These are phyloP conservation scores for Podospora pseudoanserina DNA, from an alignment of 495 filamentous ascomycete genomes.

Conservation along the genomic window DNA sequence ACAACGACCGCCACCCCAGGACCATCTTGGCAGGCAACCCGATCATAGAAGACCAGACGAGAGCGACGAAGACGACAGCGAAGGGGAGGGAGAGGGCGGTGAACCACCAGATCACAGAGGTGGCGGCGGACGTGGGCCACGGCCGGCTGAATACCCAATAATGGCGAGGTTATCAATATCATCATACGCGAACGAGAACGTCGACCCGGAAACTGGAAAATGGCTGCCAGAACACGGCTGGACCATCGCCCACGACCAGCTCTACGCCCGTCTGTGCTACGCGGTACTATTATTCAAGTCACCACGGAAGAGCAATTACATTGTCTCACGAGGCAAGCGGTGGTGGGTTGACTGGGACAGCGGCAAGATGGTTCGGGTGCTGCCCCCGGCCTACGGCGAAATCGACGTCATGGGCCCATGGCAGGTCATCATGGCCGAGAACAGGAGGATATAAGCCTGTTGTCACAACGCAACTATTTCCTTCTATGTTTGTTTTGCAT, in stretches of 20 bases:
- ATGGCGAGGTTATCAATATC: conserved; percentile 31
- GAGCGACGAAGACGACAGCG: conserved; percentile 17
- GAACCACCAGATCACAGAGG: conserved; percentile 14
- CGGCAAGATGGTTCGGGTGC: conserved; percentile 39
- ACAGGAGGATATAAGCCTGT: conserved; percentile 28
- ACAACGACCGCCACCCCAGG: conserved; percentile 27
- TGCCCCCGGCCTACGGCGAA: conserved; percentile 41
- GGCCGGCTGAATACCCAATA: conserved; percentile 23
- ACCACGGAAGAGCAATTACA: conserved; percentile 45
- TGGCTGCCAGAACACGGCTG: conserved; percentile 47
- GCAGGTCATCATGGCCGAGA: conserved; percentile 36
- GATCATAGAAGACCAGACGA: conserved; percentile 20
- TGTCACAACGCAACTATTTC: not conserved
- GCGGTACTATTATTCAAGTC: conserved; percentile 43
- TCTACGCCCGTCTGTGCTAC: conserved; percentile 54
- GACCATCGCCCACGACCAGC: conserved; percentile 48
- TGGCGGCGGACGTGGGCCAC: conserved; percentile 9
- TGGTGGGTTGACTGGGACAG: conserved; percentile 50
- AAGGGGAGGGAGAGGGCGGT: conserved; percentile 16
- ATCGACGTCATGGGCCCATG: conserved; percentile 36
- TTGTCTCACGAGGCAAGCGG: conserved; percentile 44
- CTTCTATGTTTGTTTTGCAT: conserved; percentile 8
- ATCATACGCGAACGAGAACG: conserved; percentile 34
- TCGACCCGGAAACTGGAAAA: conserved; percentile 43
- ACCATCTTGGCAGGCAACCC: conserved; percentile 25